A percentile compares a stretch with the other conserved stretches of the same genome.
Evolutionary conservation across 139 green algal species (phyloP).

Genomic region (Picochlorum sp.): DNA sequence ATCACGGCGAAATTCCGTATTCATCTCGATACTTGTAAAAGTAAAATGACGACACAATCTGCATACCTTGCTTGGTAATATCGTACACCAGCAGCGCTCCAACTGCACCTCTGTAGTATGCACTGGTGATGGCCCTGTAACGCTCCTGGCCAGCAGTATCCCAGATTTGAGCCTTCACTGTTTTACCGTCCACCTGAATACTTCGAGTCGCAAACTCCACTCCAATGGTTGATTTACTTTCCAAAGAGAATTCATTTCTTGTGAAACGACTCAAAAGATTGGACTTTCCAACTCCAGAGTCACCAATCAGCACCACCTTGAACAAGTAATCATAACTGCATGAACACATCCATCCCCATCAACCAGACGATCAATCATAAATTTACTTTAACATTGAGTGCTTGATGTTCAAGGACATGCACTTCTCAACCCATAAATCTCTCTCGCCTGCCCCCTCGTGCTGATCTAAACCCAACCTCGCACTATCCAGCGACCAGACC

Average conservation of each 20-base stretch:
- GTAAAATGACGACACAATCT: too few relatives aligned
- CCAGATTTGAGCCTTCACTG: constrained; percentile 99
- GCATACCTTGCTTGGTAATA: constrained; percentile 97
- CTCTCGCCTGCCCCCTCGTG: too few relatives aligned
- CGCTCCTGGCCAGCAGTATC: constrained; percentile 96
- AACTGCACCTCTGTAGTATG: constrained; percentile 97
- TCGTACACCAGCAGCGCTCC: constrained; percentile 98
- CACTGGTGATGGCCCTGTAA: constrained; percentile 97
- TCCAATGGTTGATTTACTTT: constrained; percentile 98
- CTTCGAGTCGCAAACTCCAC: constrained; percentile 98
- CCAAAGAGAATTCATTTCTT: constrained; percentile 96
- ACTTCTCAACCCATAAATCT: neutral
- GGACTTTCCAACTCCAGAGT: constrained; percentile 96
- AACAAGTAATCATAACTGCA: constrained; percentile 98
- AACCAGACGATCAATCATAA: neutral
- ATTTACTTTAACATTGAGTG: neutral
- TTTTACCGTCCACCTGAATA: constrained; percentile 98
- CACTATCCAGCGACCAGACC: too few relatives aligned
- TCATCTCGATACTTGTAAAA: constrained; percentile 23
- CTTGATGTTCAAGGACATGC: neutral
- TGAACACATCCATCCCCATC: neutral
- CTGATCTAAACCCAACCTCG: too few relatives aligned
- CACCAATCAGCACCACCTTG: constrained; percentile 98
- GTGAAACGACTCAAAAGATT: constrained; percentile 97
- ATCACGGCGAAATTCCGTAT: neutral